Base-by-base conservation (phyloP, 1,284 basidiomycete genomes). In the Cutaneotrichosporon cutaneum region DNA sequence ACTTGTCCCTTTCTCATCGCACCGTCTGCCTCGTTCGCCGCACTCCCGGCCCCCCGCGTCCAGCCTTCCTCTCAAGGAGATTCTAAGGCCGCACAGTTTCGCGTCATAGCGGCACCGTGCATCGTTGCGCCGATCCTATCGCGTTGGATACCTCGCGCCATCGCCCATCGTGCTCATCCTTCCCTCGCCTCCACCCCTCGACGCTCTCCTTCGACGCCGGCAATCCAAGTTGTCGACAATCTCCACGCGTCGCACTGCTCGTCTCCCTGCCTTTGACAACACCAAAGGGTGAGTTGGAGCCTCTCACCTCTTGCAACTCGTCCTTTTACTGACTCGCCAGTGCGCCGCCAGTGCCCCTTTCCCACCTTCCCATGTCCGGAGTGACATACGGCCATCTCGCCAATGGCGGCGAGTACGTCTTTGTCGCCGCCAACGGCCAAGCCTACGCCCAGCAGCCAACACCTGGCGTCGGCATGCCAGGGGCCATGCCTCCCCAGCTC, bases 341-440 rank as follows among this genome's bases (percentile, higher is more conserved):
- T 18, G 48, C 26, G 3, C 26, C 13, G 8, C 8, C 48, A 32
- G 26, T 16, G 26, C 8, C 48, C 27, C 3, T 27, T 16, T 32
- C 13, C 45, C 22, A 27, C 18, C 45, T 26, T 26, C 22, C 53
- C 47, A 60, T 61, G 59, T 64, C 63, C 52, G 53, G 59, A n/a
- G 47, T 61, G 51, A 55, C 59, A 10, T 64, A 64, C 48, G 59
- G 57, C 30, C 59, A 60, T 54, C 48, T 42, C 36, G 53, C 56
- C 47, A 61, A 61, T 24, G 56, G 63, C 50, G 27, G 51, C 45
- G 53, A 48, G 32, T 21, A 53, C 59, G 63, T 59, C 54, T 64
- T 56, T 27, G 36, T 56, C 42, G 44, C 61, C 14, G 3, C 54
- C 27, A 54, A 56, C 24, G 48, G 54, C 4, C 62, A 56, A 6